Evolutionary conservation across 768 basidiomycete species (phyloP).

Genomic region (Mycena galericulata): DNA sequence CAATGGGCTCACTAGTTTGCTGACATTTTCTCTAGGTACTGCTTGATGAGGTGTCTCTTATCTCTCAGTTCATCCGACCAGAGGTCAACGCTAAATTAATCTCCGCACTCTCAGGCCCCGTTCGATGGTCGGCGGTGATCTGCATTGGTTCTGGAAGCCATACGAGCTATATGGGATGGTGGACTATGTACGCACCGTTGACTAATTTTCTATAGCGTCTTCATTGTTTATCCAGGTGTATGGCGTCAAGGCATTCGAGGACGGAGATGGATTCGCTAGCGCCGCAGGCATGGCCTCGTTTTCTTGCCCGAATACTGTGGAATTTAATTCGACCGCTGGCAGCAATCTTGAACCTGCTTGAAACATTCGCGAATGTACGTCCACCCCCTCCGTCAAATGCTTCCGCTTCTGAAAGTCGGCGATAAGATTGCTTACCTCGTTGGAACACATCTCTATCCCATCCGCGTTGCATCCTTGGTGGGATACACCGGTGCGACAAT

Average conservation of each 20-base stretch:
- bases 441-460: conserved; percentile 65
- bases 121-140: conserved; percentile 73
- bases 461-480: conserved; percentile 69
- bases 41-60: conserved; percentile 47
- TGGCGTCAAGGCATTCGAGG: conserved; percentile 71
- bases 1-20: not conserved
- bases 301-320: not conserved
- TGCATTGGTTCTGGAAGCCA: conserved; percentile 87
- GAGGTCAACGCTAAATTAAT: conserved; percentile 48
- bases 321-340: conserved; percentile 2
- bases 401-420: not conserved
- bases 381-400: not conserved
- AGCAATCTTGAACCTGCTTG: conserved; percentile 82
- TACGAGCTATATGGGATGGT: conserved; percentile 77
- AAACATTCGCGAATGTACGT: conserved; percentile 73
- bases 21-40: conserved; percentile 47
- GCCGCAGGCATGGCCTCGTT: conserved; percentile 70
- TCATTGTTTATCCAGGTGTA: conserved; percentile 63
- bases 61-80: conserved; percentile 44
- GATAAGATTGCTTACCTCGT: conserved; percentile 68
- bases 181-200: conserved; percentile 42
- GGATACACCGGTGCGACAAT: conserved; percentile 78
- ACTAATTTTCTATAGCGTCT: not conserved
- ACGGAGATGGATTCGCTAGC: conserved; percentile 77
- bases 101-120: conserved; percentile 46